Evolutionary conservation across 176 grass and related monocot species (phyloP).

Genomic region (Cenchrus purpureus): DNA sequence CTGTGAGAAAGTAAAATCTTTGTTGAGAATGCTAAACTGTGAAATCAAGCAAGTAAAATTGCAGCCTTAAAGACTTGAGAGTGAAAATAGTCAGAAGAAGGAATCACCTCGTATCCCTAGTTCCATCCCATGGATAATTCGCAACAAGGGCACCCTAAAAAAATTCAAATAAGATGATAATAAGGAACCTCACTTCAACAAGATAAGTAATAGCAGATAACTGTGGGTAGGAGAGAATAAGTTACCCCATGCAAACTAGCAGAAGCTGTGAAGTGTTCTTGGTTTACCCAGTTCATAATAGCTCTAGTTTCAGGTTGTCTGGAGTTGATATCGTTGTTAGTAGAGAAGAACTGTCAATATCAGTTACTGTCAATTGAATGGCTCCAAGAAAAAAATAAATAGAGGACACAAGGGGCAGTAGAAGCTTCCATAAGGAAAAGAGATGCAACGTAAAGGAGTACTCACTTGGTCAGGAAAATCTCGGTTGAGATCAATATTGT

Average conservation of each 20-base stretch:
- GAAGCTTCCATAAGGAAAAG: constrained; percentile 29
- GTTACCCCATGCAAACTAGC: constrained; percentile 98
- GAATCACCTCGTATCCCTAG: constrained; percentile 70
- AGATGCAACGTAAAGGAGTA: constrained; percentile 8
- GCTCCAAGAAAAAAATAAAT: constrained; percentile 27
- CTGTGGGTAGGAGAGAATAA: constrained; percentile 18
- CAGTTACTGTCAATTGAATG: constrained; percentile 32
- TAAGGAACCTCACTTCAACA: background rate
- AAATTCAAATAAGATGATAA: constrained; percentile 22
- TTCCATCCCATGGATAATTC: constrained; percentile 99
- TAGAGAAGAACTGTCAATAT: constrained; percentile 72
- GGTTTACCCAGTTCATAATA: constrained; percentile 87
- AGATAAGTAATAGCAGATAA: background rate
- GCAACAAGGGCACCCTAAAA: constrained; percentile 95
- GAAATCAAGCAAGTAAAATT: constrained; percentile 38
- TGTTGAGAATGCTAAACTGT: constrained; percentile 36
- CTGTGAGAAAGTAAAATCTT: constrained; percentile 57
- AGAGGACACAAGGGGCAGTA: background rate
- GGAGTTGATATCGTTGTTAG: constrained; percentile 63
- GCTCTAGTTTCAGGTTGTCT: constrained; percentile 97
- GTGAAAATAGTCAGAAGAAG: constrained; percentile 21
- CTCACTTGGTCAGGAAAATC: constrained; percentile 97
- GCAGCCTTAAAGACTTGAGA: background rate
- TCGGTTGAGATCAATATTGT: constrained; percentile 87
- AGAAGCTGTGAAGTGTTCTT: constrained; percentile 82